A percentile compares a stretch with the other conserved stretches of the same genome.
Evolutionary conservation across 108 stramenopile species (phyloP).

Genomic region (Fragilaria crotonensis): DNA sequence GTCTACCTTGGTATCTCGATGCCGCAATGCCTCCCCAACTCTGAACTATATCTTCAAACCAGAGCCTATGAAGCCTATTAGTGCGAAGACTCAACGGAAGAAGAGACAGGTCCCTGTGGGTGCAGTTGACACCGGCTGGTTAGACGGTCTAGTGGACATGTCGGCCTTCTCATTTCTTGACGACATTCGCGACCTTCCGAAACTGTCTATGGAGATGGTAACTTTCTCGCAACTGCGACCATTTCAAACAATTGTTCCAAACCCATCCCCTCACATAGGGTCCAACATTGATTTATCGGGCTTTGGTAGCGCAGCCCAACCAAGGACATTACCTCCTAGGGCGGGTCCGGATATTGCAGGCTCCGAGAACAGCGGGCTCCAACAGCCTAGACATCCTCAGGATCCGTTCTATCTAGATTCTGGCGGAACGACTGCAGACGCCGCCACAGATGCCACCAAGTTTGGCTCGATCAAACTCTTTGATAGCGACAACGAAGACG

Average conservation of each 20-base stretch:
- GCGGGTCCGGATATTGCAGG: neutral
- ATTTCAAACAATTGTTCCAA: neutral
- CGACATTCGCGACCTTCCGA: neutral
- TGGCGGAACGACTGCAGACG: constrained; percentile 8
- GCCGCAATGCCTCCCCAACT: constrained; percentile 31
- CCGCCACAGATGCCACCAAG: constrained; percentile 9
- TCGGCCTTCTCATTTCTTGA: constrained; percentile 43
- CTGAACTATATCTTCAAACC: constrained; percentile 65
- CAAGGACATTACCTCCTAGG: neutral
- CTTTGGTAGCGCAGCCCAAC: neutral
- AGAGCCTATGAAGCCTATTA: constrained; percentile 85
- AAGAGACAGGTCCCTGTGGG: constrained; percentile 39
- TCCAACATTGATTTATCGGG: neutral
- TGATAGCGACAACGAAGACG: constrained; percentile 58
- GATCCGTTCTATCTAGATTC: constrained; percentile 62
- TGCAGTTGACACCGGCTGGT: constrained; percentile 10
- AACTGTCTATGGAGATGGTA: constrained; percentile 36
- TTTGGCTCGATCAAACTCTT: constrained; percentile 64
- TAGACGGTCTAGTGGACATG: constrained; percentile 33
- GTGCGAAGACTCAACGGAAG: constrained; percentile 76
- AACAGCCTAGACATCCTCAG: constrained; percentile 6
- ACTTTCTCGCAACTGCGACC: constrained; percentile 43
- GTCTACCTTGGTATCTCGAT: constrained; percentile 19
- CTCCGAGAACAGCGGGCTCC: neutral
- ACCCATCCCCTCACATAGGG: neutral